Base-by-base conservation (phyloP, 352 stramenopile species). In the Globisporangium megalacanthum region DNA sequence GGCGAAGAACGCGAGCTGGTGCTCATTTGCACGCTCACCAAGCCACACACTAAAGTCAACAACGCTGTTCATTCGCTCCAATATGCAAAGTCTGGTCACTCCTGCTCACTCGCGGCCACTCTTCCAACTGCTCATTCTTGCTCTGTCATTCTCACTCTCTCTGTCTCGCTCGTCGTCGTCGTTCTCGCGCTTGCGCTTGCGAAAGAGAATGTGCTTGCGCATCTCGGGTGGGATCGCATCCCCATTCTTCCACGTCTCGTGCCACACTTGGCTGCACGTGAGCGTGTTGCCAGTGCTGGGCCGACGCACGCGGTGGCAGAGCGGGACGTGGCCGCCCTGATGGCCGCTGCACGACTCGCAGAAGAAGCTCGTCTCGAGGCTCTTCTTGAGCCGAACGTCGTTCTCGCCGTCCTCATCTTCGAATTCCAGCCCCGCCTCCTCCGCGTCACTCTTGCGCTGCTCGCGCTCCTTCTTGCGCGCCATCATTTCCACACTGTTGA, bases 221-320 rank as follows among this genome's bases (percentile, higher is more conserved):
- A 64, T 11, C 1, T 66, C 31, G 1, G 49, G 45, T 0, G 51
- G 63, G 10, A 70, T 56, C 1, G 37, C 17, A 0, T 61, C 51
- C 2, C 60, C 64, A 13, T 71, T 60, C 19, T 71, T 55, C 60
- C 60, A 64, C 11, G 49, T 46, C 1, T 61, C 54, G 17, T 65
- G 60, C 56, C 60, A 68, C 10, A 72, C 53, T 15, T 68, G 60
- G 4, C 48, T 17, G 29, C 61, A 72, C 1, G 49, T 64, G 42
- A 53, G n/a, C 10, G 49, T 62, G 22, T 62, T 9, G 4, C 56
- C 29, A 1, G 35, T 13, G 35, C 35, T 8, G 7, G 35, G 7
- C 1, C 35, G 35, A 4, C 51, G 55, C 1, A 29, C 49, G 56
- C 61, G 36, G 55, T 61, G 56, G 64, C 22, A 70, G 0, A 72